Evolutionary conservation across 441 rosid genomes (phyloP), one percentile per base, ranked within the genome.

Genomic region (Euphorbia celastroides): DNA sequence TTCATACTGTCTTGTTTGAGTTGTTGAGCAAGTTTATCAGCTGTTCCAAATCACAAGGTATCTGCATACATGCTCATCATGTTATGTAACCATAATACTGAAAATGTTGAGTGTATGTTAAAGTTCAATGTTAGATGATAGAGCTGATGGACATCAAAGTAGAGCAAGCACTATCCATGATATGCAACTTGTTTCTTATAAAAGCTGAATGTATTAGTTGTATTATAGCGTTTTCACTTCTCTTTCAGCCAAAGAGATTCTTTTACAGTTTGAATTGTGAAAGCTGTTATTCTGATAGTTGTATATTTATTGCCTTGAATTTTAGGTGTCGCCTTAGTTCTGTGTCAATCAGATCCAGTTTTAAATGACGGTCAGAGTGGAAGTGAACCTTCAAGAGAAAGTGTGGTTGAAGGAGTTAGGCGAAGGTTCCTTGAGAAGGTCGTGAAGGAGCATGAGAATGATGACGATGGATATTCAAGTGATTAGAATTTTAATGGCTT

Each of bases 261-360:
- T n/a, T n/a, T n/a, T 6, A 0, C 26, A 50, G 2, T 60, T 56
- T 23, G 20, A 28, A 56, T 56, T 20, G 36, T 13, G 22, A 14
- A 36, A 31, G 6, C 32, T 32, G 62, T 25, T 12, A 22, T 55
- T 56, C 32, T 68, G 10, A 69, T 31, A 31, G 13, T 7, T 27
- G 3, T 4, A 14, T 17, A 16, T 67, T 27, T 42, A 11, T 27
- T 48, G 46, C 68, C 41, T 27, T 38, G 10, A 75, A 48, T 62
- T 64, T 57, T 72, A 90, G 99, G 99, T 80, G 96, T 95, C 64
- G 97, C 99, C 5, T 71, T 95, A 70, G 90, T 88, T 73, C 90
- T 92, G 9, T 95, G 99, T 75, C 89, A 88, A 38, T 92, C 96
- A 31, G 96, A 90, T 74, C 93, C 98, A 14, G 98, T 92, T 22